phyloP scores from a whole-genome alignment of 768 basidiomycete species.

The Suillus ampliporus region DNA sequence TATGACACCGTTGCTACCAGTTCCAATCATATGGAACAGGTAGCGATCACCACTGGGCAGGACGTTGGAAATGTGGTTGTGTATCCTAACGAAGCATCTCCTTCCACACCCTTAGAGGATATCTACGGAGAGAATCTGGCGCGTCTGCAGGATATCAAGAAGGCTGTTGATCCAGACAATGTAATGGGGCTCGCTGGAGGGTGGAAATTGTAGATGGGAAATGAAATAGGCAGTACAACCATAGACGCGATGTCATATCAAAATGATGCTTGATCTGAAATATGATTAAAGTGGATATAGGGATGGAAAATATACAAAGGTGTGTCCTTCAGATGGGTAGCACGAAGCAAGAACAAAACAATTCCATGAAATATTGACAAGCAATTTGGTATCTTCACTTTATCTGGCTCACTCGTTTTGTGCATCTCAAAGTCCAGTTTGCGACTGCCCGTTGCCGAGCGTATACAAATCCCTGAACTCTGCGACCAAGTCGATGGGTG shows the following conservation, averaged over 20 bases:
- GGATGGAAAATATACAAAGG: neutral
- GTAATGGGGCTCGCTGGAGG: constrained; percentile 75
- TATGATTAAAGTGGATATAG: neutral
- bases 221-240: neutral
- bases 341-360: neutral
- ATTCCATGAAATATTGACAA: neutral
- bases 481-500: constrained; percentile 1
- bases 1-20: constrained; percentile 46
- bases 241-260: neutral
- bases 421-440: constrained; percentile 5
- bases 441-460: neutral
- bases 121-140: constrained; percentile 59
- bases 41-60: constrained; percentile 46
- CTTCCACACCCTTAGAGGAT: constrained; percentile 51
- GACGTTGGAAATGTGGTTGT: constrained; percentile 43
- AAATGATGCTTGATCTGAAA: neutral
- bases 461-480: neutral
- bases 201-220: constrained; percentile 48
- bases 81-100: constrained; percentile 68
- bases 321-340: neutral
- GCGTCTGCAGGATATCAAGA: constrained; percentile 46
- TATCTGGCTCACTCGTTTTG: constrained; percentile 3
- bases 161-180: constrained; percentile 55
- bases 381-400: neutral
- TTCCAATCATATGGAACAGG: constrained; percentile 44